Conservation (phyloP, 495 filamentous ascomycete species). For the Jackrogersella minutella region DNA sequence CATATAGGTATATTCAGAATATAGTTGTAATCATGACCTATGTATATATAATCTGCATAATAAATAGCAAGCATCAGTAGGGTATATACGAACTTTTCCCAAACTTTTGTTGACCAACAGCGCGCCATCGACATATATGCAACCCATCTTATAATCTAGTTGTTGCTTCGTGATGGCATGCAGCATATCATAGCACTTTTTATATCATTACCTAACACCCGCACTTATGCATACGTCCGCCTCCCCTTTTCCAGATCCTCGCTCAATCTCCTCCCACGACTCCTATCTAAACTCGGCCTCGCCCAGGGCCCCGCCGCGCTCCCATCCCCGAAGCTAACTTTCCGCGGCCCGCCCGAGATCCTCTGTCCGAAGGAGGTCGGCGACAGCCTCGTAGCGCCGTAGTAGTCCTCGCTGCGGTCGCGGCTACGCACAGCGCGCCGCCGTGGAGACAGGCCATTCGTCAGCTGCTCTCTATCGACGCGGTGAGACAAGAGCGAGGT, state of each 20-base stretch:
- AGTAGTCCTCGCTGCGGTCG: slow-evolving; percentile 33
- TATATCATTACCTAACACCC: background rate
- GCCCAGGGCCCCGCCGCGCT: slow-evolving; percentile 28
- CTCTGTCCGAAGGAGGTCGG: slow-evolving; percentile 18
- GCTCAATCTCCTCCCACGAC: slow-evolving; percentile 20
- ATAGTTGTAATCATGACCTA: too few species aligned
- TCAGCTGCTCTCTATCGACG: slow-evolving; percentile 3
- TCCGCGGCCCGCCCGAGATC: slow-evolving; percentile 14
- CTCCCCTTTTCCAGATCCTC: slow-evolving; percentile 42
- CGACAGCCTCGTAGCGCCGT: slow-evolving; percentile 24
- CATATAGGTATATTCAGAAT: too few species aligned
- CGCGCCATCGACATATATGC: too few species aligned
- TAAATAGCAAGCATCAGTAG: background rate
- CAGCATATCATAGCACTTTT: background rate
- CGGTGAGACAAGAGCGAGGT: slow-evolving; percentile 31
- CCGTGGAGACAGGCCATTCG: background rate
- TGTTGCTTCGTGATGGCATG: too few species aligned
- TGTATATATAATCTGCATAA: too few species aligned
- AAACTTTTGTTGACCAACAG: too few species aligned
- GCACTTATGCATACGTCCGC: slow-evolving; percentile 2
- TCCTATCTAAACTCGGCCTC: slow-evolving; percentile 31
- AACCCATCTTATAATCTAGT: too few species aligned
- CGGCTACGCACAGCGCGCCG: slow-evolving; percentile 17
- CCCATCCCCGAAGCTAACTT: slow-evolving; percentile 31
- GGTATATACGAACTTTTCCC: slow-evolving; percentile 7